A percentile compares a stretch with the other conserved stretches of the same genome.
phyloP scores from a whole-genome alignment of 169 alveolate genomes.

The Cryptosporidium baileyi region DNA sequence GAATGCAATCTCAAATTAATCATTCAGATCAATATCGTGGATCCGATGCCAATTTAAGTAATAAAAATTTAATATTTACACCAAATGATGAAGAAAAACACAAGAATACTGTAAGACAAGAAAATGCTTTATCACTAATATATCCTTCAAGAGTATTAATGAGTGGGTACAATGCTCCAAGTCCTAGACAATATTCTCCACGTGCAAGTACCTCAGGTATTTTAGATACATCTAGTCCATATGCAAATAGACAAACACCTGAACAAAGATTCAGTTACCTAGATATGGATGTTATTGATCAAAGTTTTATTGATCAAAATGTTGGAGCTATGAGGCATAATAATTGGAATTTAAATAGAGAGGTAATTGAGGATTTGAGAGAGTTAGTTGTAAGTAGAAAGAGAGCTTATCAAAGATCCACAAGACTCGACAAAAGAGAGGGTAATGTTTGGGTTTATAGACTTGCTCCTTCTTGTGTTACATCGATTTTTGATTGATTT shows the following conservation, averaged over 20 bases:
- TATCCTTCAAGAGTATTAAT: slow-evolving; percentile 54
- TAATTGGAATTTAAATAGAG: slow-evolving; percentile 86
- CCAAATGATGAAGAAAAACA: neutral
- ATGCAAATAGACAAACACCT: slow-evolving; percentile 40
- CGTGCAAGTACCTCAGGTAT: slow-evolving; percentile 51
- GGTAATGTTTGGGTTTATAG: slow-evolving; percentile 87
- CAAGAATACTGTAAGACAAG: neutral
- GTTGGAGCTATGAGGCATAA: slow-evolving; percentile 79
- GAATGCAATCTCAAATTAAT: slow-evolving; percentile 20
- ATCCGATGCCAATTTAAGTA: neutral
- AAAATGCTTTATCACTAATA: slow-evolving; percentile 45
- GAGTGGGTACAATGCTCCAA: neutral
- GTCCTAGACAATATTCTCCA: slow-evolving; percentile 35
- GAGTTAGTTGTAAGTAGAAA: slow-evolving; percentile 82
- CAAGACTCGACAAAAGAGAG: slow-evolving; percentile 82
- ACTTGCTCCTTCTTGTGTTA: slow-evolving; percentile 83
- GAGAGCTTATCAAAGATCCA: slow-evolving; percentile 83
- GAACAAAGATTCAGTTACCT: slow-evolving; percentile 74
- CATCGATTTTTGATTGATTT: slow-evolving; percentile 75
- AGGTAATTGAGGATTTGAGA: slow-evolving; percentile 85
- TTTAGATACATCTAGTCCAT: slow-evolving; percentile 37
- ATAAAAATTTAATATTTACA: neutral
- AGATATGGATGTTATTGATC: slow-evolving; percentile 86
- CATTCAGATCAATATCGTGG: neutral
- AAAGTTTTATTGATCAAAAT: slow-evolving; percentile 81